Base-by-base conservation (phyloP, 2,329 filamentous ascomycete genomes). In the Ceratocystis huliohia region DNA sequence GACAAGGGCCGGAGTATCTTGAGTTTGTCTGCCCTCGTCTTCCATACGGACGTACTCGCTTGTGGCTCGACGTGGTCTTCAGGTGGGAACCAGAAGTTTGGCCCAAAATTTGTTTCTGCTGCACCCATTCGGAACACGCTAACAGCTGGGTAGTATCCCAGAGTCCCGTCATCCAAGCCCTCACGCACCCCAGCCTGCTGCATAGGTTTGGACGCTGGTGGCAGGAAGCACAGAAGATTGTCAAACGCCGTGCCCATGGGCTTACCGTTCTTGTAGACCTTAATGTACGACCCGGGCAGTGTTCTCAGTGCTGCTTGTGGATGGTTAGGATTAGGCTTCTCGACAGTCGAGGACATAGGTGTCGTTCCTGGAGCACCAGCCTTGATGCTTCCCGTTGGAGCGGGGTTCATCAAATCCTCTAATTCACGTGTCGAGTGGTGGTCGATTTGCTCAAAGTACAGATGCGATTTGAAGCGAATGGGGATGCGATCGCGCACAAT, bases 401-500 rank as follows among this genome's bases (percentile, higher is more conserved):
- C 83, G 1, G 86, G 86, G 72, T 89, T 89, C 80, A 91, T 87
- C 22, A 88, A 78, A 71, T 96, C 89, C 72, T 96, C 92, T 50
- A 97, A 84, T 70, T 95, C 88, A 74, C 96, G 95, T 10, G 88
- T 88, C 0, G 89, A 81, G 71, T 93, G 89, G 74, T 95, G 95
- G 73, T 96, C 91, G 70, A 91, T 88, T 73, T 90, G 88, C 76
- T 97, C 93, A 75, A 96, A 96, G 77, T 95, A 96, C 65, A 92
- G 88, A 74, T 95, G 91, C 53, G 88, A 86, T 75, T 96, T 96
- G 79, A 96, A 95, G 8, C 92, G 86, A 70, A 97, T 96, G 0
- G 94, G 92, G 57, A 96, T 91, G 62, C 94, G 89, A 75, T 99
- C 95, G 69, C 95, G 90, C 68, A 99, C 89, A 69, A 97, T 88